Base-by-base conservation (phyloP, 2,329 filamentous ascomycete species). In the Colletotrichum sp. region DNA sequence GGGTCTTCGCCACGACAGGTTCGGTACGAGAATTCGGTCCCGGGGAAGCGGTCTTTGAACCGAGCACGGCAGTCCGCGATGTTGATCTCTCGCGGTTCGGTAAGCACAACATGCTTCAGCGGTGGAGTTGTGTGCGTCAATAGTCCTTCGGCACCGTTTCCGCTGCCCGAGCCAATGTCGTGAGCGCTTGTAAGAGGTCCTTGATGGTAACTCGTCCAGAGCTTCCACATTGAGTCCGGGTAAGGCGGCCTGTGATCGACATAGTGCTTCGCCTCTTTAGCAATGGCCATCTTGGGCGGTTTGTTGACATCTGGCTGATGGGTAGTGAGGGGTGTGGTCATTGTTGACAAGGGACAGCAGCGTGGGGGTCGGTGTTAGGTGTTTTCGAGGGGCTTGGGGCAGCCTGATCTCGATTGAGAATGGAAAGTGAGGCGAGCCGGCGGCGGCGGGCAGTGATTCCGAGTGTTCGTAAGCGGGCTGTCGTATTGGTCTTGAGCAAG, bases 251-350 rank as follows among this genome's bases (percentile, higher is more conserved):
- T 61, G 61, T 71, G 72, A 38, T 36, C 68, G 55, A 74, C 38
- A 21, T 71, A 74, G 68, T 71, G 72, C 7, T 34, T 74, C 14
- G 61, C 68, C 52, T 71, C 68, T 10, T 71, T 66, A n/a, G 67
- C 72, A 14, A 74, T 74, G 10, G 48, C 52, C 18, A 24, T 18
- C 7, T 56, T 55, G 12, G 68, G 28, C n/a, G 48, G 58, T 48
- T 66, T 30, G 10, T 38, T 55, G 52, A 65, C 30, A 55, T 66
- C 52, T 10, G 7, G 52, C 7, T 38, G 52, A 32, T 38, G 13
- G 24, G 62, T 28, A 4, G 68, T 32, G 36, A 55, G 14, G 24
- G 66, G 48, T 34, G 21, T 28, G n/a, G 48, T 55, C 72, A 74
- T 74, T 12, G 13, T 56, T 18, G 61, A 74, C 36, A 65, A 52